Evolutionary conservation across 2,329 filamentous ascomycete species (phyloP).

Genomic region (Stemphylium lycopersici): DNA sequence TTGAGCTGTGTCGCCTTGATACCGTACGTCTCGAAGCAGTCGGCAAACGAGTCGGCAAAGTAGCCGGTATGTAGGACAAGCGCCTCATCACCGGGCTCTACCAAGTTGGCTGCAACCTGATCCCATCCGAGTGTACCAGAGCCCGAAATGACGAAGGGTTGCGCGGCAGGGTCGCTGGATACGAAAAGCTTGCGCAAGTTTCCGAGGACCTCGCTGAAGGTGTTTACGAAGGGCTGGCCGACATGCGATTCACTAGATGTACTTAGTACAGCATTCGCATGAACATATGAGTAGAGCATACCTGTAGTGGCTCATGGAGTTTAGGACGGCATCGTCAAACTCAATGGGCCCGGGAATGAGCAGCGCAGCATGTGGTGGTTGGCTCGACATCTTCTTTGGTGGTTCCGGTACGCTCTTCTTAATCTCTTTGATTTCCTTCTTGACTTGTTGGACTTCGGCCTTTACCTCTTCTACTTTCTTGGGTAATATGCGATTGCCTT

Average conservation of each 20-base stretch:
- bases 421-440: slow-evolving; percentile 7
- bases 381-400: slow-evolving; percentile 58
- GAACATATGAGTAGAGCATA: slow-evolving; percentile 43
- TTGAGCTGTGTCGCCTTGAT: slow-evolving; percentile 88
- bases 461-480: slow-evolving; percentile 14
- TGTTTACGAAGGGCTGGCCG: slow-evolving; percentile 83
- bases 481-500: slow-evolving; percentile 47
- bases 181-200: slow-evolving; percentile 95
- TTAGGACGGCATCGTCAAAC: slow-evolving; percentile 94
- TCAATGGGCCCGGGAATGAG: slow-evolving; percentile 98
- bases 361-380: slow-evolving; percentile 71
- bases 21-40: slow-evolving; percentile 91
- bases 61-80: slow-evolving; percentile 96
- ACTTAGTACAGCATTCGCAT: slow-evolving; percentile 4
- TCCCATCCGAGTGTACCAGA: slow-evolving; percentile 98
- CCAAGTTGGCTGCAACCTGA: slow-evolving; percentile 88
- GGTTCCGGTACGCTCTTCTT: slow-evolving; percentile 24
- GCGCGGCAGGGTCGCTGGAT: slow-evolving; percentile 78
- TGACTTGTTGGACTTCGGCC: slow-evolving; percentile 8
- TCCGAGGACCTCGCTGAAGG: slow-evolving; percentile 86
- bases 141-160: slow-evolving; percentile 92
- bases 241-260: slow-evolving; percentile 85
- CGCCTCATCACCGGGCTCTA: slow-evolving; percentile 87
- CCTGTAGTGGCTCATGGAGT: slow-evolving; percentile 95
- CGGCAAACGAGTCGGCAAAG: slow-evolving; percentile 93